A percentile compares a stretch with the other conserved stretches of the same genome.
Conservation (phyloP, 1,284 basidiomycete species). For the Malassezia restricta region DNA sequence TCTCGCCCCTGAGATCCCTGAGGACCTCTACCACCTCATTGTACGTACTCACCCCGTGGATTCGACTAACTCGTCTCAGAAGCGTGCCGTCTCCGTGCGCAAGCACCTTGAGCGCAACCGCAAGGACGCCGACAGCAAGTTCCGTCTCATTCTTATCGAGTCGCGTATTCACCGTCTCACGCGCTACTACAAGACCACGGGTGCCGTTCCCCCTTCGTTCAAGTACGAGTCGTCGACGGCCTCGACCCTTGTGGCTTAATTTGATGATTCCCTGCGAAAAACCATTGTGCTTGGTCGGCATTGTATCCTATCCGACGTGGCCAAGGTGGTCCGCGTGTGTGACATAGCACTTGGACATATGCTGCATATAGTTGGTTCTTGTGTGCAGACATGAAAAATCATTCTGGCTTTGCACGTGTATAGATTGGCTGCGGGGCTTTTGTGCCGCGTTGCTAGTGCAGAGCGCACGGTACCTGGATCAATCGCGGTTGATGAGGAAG, state of each 20-base stretch:
- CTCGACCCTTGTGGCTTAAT: conserved; percentile 45
- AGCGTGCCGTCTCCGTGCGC: conserved; percentile 97
- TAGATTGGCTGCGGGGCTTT: no score
- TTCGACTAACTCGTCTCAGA: conserved; percentile 44
- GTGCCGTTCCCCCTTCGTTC: conserved; percentile 93
- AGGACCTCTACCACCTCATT: conserved; percentile 98
- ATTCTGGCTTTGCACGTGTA: not conserved
- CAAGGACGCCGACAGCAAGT: conserved; percentile 78
- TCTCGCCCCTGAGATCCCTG: conserved; percentile 91
- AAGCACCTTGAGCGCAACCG: conserved; percentile 98
- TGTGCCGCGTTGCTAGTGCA: no score
- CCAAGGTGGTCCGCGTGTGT: not conserved
- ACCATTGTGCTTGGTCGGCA: not conserved
- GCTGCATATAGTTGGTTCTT: conserved; percentile 1
- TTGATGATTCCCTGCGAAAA: conserved; percentile 14
- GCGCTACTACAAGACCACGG: conserved; percentile 95
- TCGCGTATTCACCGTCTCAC: conserved; percentile 91
- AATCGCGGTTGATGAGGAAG: no score
- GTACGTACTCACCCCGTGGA: not conserved
- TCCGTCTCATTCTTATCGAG: conserved; percentile 86
- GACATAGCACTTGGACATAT: not conserved
- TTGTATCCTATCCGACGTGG: not conserved
- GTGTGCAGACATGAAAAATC: conserved; percentile 4
- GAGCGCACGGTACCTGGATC: no score
- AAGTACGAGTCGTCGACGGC: conserved; percentile 50